Conservation (phyloP, 805 yeast species). For the Pichia paraexigua region DNA sequence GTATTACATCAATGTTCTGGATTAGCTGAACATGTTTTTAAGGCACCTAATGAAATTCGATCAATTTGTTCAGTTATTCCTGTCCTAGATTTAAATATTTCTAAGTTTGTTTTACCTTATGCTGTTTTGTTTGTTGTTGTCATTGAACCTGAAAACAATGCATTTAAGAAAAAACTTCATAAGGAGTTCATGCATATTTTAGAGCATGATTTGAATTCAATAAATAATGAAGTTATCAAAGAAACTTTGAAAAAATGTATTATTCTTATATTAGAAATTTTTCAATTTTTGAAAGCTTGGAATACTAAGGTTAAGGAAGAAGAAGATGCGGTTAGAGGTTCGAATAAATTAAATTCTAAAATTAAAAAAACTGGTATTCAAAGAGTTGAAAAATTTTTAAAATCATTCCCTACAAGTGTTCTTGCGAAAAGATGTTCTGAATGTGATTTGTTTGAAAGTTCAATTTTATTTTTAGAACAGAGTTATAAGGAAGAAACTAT, state of each 20-base stretch:
- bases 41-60: neutral
- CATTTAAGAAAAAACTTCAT: slow-evolving; percentile 36
- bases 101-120: slow-evolving; percentile 71
- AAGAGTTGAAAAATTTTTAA: slow-evolving; percentile 42
- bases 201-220: slow-evolving; percentile 34
- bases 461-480: slow-evolving; percentile 79
- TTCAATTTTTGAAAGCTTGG: slow-evolving; percentile 86
- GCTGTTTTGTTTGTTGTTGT: slow-evolving; percentile 53
- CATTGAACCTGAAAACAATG: slow-evolving; percentile 26
- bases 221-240: slow-evolving; percentile 42
- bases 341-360: neutral
- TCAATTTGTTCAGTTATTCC: slow-evolving; percentile 8
- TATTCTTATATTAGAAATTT: slow-evolving; percentile 64
- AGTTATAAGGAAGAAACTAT: slow-evolving; percentile 39
- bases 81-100: slow-evolving; percentile 50
- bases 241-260: slow-evolving; percentile 60
- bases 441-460: slow-evolving; percentile 79
- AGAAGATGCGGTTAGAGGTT: slow-evolving; percentile 11
- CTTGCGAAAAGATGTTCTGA: slow-evolving; percentile 76
- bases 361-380: slow-evolving; percentile 1
- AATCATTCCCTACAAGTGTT: slow-evolving; percentile 53
- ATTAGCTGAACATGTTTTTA: slow-evolving; percentile 7
- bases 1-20: slow-evolving; percentile 40
- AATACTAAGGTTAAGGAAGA: slow-evolving; percentile 33
- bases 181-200: slow-evolving; percentile 57